Evolutionary conservation across 352 stramenopile genomes (phyloP).

Genomic region (Aphanomyces cochlioides): DNA sequence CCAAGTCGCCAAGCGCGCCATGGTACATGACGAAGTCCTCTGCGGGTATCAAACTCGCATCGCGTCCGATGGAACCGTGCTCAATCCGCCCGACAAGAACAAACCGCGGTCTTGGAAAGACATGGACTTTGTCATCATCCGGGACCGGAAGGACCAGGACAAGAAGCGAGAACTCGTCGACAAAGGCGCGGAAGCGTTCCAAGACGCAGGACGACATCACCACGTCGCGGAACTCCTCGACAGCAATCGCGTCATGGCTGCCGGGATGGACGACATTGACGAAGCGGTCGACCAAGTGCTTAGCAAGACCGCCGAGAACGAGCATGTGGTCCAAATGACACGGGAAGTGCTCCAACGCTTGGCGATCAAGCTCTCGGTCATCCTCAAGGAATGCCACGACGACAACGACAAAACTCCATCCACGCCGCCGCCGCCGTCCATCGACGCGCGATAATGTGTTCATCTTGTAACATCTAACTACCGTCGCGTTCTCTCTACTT

Average conservation of each 20-base stretch:
- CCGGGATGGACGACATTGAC: not conserved
- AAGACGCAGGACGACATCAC: conserved; percentile 15
- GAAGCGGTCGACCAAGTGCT: not conserved
- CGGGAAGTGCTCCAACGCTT: conserved; percentile 15
- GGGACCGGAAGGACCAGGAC: conserved; percentile 29
- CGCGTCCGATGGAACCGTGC: conserved; percentile 46
- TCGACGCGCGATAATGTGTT: no score
- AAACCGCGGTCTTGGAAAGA: conserved; percentile 44
- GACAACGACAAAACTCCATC: no score
- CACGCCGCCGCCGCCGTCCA: no score
- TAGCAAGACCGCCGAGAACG: conserved; percentile 1
- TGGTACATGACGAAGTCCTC: conserved; percentile 57
- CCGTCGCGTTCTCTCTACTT: not conserved
- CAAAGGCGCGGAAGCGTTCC: not conserved
- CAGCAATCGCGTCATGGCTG: not conserved
- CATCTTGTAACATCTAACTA: not conserved
- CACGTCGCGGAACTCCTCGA: conserved; percentile 10
- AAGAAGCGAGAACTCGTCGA: not conserved
- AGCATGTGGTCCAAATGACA: conserved; percentile 6
- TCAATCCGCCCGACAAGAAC: conserved; percentile 73
- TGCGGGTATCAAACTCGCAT: conserved; percentile 67
- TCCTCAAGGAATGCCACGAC: conserved; percentile 20
- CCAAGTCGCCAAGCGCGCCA: conserved; percentile 65
- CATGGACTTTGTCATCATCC: conserved; percentile 65
- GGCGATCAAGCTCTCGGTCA: conserved; percentile 18